Percentiles rank a stretch among this genome's conserved stretches.
Conservation (phyloP, 2,329 filamentous ascomycete genomes). For the Cladobotryum protrusum region DNA sequence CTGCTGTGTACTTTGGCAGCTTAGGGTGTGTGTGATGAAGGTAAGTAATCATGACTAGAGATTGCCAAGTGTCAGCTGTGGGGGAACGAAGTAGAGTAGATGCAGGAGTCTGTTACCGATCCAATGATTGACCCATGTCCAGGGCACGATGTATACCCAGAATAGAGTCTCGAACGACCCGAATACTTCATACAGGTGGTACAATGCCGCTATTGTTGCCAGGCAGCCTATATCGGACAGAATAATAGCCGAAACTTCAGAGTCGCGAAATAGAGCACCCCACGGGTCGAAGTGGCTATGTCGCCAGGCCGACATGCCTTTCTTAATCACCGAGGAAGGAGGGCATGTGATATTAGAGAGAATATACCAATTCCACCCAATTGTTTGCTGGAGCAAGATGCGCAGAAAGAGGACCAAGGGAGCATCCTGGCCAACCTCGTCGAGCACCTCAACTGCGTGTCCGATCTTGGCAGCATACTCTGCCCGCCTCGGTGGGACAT, state of each 20-base stretch:
- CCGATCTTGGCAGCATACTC: not conserved
- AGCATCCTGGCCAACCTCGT: not conserved
- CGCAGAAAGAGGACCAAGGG: not conserved
- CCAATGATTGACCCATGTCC: slow-evolving; percentile 67
- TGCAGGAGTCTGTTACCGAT: slow-evolving; percentile 37
- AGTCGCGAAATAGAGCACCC: slow-evolving; percentile 53
- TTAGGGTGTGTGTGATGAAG: slow-evolving; percentile 50
- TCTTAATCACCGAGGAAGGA: slow-evolving; percentile 1
- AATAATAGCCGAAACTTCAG: slow-evolving; percentile 50
- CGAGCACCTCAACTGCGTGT: not conserved
- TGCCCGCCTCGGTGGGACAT: not conserved
- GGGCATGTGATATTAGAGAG: slow-evolving; percentile 47
- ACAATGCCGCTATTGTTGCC: slow-evolving; percentile 45
- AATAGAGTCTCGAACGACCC: slow-evolving; percentile 36
- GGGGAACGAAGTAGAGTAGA: slow-evolving; percentile 15
- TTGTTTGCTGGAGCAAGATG: not conserved
- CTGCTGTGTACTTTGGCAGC: slow-evolving; percentile 44
- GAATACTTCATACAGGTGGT: slow-evolving; percentile 48
- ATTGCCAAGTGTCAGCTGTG: not conserved
- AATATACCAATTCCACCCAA: slow-evolving; percentile 41
- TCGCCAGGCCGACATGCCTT: slow-evolving; percentile 24
- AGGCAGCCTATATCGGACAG: slow-evolving; percentile 55
- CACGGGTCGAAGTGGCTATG: slow-evolving; percentile 55
- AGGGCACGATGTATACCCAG: slow-evolving; percentile 57
- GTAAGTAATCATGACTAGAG: slow-evolving; percentile 63